Evolutionary conservation across 371 early-diverging fungal species (phyloP), one percentile per base, ranked within the genome.

Genomic region (Actinomortierella wolfii): DNA sequence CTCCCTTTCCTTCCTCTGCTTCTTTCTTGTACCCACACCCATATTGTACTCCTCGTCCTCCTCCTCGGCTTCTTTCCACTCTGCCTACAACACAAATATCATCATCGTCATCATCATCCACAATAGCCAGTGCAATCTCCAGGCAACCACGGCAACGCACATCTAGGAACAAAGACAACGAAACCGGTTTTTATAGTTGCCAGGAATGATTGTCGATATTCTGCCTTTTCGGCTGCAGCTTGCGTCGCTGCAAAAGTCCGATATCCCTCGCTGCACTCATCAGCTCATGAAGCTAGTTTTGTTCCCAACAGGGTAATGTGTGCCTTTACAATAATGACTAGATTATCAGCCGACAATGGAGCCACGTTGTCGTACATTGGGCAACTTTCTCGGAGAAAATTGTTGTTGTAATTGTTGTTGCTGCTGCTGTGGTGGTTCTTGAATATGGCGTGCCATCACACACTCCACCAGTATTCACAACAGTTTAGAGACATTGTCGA

Each of bases 241-340:
- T 14, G 73, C 73, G 3, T 73, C 73, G 18, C 54, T 73, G 23
- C 51, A 51, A 26, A 73, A 73, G 63, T 44, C 34, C 15, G 67
- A 65, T 56, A 73, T 73, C 42, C 73, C 73, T 17, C 66, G 67
- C 39, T 73, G 73, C 59, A 73, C 73, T 24, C 67, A 73, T 26
- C 73, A 73, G 47, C 73, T 73, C 26, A 73, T 73, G 73, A 73
- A 73, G 29, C 51, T 73, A 1, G 60, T 73, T 51, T 56, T 73
- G 21, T 73, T 73, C 45, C 73, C 73, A 2, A 24, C 62, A 39
- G 63, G 73, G 73, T 73, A 73, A 18, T 34, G 34, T n/a, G n/a
- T n/a, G n/a, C n/a, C n/a, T n/a, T n/a, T n/a, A n/a, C n/a, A n/a
- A n/a, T n/a, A n/a, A n/a, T n/a, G n/a, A n/a, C n/a, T n/a, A n/a